Percentiles rank a stretch among this genome's conserved stretches.
phyloP scores from a whole-genome alignment of 345 rosid species.

The Corymbia maculata region DNA sequence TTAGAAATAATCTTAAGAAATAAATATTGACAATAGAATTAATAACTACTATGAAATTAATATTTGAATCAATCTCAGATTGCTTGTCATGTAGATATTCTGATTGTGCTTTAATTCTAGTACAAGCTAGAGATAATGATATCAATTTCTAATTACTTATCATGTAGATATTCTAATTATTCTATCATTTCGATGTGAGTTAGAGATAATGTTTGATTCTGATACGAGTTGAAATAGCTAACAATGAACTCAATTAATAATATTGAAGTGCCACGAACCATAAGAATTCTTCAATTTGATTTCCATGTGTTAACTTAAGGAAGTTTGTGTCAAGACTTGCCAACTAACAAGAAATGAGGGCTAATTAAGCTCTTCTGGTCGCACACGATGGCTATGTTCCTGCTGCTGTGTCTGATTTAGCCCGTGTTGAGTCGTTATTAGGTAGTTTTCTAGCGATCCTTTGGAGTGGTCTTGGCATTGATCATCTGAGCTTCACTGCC shows the following conservation, averaged over 20 bases:
- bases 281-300: not conserved
- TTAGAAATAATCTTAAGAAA: too few relatives aligned
- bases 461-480: not conserved
- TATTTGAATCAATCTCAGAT: too few relatives aligned
- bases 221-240: not conserved
- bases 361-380: not conserved
- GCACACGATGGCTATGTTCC: not conserved
- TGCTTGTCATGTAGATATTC: too few relatives aligned
- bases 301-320: not conserved
- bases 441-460: not conserved
- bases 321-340: not conserved
- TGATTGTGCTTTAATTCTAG: too few relatives aligned
- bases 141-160: accelerated
- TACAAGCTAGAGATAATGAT: accelerated
- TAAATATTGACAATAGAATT: too few relatives aligned
- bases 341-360: not conserved
- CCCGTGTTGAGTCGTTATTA: not conserved
- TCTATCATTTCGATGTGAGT: accelerated
- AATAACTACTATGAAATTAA: too few relatives aligned
- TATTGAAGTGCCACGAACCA: not conserved
- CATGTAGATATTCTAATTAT: accelerated
- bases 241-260: too few relatives aligned
- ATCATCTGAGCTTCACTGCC: not conserved
- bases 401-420: accelerated
- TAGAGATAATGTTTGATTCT: too few relatives aligned